These are phyloP conservation scores for Lentinula sp. DNA, from an alignment of 768 basidiomycete genomes.

Conservation along the genomic window DNA sequence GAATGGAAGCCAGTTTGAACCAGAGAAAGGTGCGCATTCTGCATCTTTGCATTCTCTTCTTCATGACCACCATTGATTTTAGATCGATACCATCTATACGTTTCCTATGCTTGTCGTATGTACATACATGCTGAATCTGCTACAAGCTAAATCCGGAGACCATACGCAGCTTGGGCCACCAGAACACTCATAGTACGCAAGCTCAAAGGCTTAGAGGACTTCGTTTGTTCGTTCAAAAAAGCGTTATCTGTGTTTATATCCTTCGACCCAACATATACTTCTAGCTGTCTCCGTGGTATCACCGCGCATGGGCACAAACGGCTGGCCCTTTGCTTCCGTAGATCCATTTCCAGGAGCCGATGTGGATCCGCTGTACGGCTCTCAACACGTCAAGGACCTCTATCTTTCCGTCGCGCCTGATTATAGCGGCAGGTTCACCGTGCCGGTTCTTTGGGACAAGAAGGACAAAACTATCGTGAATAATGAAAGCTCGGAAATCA, in stretches of 20 bases:
- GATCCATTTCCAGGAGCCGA: conserved; percentile 69
- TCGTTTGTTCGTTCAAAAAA: conserved; percentile 54
- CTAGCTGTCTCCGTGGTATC: conserved; percentile 78
- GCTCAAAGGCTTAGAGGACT: conserved; percentile 85
- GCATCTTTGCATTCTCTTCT: not conserved
- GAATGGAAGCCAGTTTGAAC: conserved; percentile 54
- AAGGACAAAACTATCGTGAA: conserved; percentile 84
- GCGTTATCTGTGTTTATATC: not conserved
- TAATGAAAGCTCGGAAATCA: conserved; percentile 94
- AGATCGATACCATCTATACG: conserved; percentile 92
- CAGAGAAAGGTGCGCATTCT: conserved; percentile 60
- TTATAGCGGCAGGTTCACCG: conserved; percentile 78
- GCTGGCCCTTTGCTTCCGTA: conserved; percentile 81
- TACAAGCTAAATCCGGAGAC: not conserved
- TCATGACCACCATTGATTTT: not conserved
- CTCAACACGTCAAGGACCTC: conserved; percentile 75
- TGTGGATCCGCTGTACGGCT: conserved; percentile 66
- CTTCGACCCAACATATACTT: not conserved
- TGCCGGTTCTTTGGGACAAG: conserved; percentile 92
- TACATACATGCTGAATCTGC: not conserved
- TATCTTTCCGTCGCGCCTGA: conserved; percentile 72
- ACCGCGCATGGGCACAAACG: conserved; percentile 75
- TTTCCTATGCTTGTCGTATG: conserved; percentile 82
- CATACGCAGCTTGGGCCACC: conserved; percentile 79
- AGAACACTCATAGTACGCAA: conserved; percentile 83